Evolutionary conservation across 2,329 filamentous ascomycete genomes (phyloP), one percentile per base, ranked within the genome.

Genomic region (Paecilomyces sp.): DNA sequence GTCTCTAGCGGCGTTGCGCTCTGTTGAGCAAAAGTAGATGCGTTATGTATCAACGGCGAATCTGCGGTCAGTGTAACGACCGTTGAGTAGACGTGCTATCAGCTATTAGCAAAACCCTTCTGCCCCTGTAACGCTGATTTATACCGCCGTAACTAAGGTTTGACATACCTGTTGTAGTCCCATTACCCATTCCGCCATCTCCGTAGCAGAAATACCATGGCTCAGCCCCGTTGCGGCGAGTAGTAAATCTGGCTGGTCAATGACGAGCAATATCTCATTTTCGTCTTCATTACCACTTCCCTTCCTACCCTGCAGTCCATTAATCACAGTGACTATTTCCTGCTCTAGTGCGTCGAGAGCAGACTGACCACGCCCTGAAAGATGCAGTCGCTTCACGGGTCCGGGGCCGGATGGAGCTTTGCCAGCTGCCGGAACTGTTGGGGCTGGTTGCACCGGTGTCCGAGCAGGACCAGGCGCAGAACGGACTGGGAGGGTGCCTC

Each of bases 41-140:
- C 67, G 62, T 74, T 75, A 58, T 83, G 81, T 57, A 92, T 76
- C 31, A 96, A 81, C 1, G 92, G 87, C 1, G 84, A 79, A 70
- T 94, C 91, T 25, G 90, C 88, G n/a, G 88, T 81, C 28, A 89
- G 70, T 0, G 88, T 84, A 51, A 94, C 66, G 18, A 94, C 74
- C 2, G 86, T 84, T 57, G 87, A 80, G 75, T 91, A 80, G 4
- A 86, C 83, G 64, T 81, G 76, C 85, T 89, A 50, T 57, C 54
- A 64, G 56, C 57, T 47, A 28, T 41, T 13, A 31, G 31, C 56
- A 33, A n/a, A 52, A 33, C 1, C 41, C 15, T 53, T 13, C 28
- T 5, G 3, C 2, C 6, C 3, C 25, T 28, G 3, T 28, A 28
- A 28, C 25, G 25, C 1, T 3, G 6, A 6, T 28, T 47, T 24